Conservation (phyloP, 73 alveolate genomes). For the Paramecium primaurelia region DNA sequence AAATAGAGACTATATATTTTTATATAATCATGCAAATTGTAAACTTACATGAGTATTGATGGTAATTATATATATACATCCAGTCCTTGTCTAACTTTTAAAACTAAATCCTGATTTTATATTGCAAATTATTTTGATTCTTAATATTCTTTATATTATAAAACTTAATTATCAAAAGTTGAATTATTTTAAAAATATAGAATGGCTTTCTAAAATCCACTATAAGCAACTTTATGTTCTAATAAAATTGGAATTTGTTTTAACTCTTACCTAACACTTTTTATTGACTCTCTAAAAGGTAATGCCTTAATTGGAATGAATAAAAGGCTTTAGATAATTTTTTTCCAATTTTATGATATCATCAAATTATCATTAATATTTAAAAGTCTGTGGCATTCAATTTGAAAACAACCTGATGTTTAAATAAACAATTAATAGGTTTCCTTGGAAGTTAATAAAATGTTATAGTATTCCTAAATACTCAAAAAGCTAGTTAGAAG, state of each 20-base stretch:
- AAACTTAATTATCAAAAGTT: background rate
- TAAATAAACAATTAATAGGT: background rate
- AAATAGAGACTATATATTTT: background rate
- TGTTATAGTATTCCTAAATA: background rate
- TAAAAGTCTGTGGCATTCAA: background rate
- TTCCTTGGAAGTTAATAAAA: background rate
- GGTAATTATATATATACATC: background rate
- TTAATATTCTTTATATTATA: background rate
- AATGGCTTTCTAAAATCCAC: constrained; percentile 30
- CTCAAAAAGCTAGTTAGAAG: background rate
- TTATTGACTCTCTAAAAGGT: background rate
- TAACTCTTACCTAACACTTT: background rate
- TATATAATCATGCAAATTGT: background rate
- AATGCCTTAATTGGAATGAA: background rate
- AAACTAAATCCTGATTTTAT: background rate
- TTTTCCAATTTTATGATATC: background rate
- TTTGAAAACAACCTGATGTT: background rate
- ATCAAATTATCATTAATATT: background rate
- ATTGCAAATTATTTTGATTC: background rate
- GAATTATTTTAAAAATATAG: background rate
- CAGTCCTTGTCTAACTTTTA: background rate
- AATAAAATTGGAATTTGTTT: background rate
- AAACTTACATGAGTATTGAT: background rate
- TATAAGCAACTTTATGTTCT: background rate
- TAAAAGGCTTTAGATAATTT: background rate